Percentiles rank a stretch among this genome's conserved stretches.
phyloP scores from a whole-genome alignment of 2,329 filamentous ascomycete genomes.

The Cercospora sojina region DNA sequence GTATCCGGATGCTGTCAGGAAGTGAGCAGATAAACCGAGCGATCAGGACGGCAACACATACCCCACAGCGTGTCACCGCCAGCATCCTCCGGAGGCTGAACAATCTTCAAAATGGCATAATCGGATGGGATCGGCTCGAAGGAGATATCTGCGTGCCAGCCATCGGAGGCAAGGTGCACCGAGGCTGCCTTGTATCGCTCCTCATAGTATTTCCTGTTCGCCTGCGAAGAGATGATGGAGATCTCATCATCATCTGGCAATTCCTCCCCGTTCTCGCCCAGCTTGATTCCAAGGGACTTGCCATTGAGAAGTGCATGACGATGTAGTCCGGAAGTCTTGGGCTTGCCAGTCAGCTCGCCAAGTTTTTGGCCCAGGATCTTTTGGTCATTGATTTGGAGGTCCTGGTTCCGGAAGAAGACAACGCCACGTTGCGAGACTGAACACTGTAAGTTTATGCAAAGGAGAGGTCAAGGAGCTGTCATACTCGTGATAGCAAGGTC shows the following conservation, averaged over 20 bases:
- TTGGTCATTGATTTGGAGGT: constrained; percentile 60
- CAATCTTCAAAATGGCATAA: constrained; percentile 61
- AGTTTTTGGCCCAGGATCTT: constrained; percentile 63
- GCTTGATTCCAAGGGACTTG: constrained; percentile 38
- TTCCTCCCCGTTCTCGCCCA: constrained; percentile 56
- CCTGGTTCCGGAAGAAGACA: constrained; percentile 61
- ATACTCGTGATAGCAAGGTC: constrained; percentile 59
- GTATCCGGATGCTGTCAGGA: constrained; percentile 56
- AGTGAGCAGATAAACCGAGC: neutral
- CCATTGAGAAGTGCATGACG: constrained; percentile 46
- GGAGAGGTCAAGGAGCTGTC: neutral
- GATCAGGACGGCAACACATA: neutral
- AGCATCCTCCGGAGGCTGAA: constrained; percentile 56
- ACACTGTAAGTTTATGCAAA: neutral
- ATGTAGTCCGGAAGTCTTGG: constrained; percentile 57
- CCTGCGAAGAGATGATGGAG: constrained; percentile 62
- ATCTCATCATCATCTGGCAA: constrained; percentile 58
- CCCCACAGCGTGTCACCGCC: constrained; percentile 60
- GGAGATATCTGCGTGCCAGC: constrained; percentile 54
- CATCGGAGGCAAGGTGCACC: constrained; percentile 12
- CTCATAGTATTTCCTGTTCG: constrained; percentile 40
- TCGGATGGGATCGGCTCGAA: constrained; percentile 65
- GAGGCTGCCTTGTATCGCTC: constrained; percentile 19
- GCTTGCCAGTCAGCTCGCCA: constrained; percentile 60
- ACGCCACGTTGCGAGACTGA: constrained; percentile 68